Conservation (phyloP, 257 asterid genomes). For the Nicotiana tomentosiformis region DNA sequence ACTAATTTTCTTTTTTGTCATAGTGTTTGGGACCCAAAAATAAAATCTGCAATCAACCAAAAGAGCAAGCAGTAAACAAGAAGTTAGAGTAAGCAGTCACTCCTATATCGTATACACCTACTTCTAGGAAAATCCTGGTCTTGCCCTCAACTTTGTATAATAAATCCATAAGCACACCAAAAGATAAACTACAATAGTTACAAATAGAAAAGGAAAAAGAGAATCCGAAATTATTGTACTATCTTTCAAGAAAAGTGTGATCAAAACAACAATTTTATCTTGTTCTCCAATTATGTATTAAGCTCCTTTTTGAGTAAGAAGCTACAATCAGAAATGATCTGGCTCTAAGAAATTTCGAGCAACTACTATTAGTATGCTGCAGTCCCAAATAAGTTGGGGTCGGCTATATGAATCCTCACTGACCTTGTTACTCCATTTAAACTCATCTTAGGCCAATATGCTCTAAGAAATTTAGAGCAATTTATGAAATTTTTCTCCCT, state of each 20-base stretch:
- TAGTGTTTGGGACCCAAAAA: not conserved
- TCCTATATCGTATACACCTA: not conserved
- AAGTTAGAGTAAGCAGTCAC: not conserved
- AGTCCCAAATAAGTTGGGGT: too few species aligned
- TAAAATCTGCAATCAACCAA: not conserved
- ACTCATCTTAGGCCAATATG: not conserved
- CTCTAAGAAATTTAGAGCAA: not conserved
- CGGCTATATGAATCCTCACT: too few species aligned
- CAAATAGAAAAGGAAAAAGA: not conserved
- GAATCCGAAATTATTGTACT: not conserved
- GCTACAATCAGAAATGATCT: not conserved
- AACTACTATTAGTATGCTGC: too few species aligned
- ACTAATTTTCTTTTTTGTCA: not conserved
- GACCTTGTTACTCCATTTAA: too few species aligned
- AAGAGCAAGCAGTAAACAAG: not conserved
- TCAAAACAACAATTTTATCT: not conserved
- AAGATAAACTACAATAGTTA: not conserved
- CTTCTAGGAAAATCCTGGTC: not conserved
- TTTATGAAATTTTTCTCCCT: not conserved
- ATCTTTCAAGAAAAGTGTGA: not conserved
- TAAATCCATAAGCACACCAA: not conserved
- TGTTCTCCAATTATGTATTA: not conserved
- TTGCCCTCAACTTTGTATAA: not conserved
- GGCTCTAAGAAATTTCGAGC: slow-evolving; percentile 1
- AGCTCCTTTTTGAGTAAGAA: slow-evolving; percentile 4